phyloP scores from a whole-genome alignment of 164 flowering plant species.

The Magnolia sinica region DNA sequence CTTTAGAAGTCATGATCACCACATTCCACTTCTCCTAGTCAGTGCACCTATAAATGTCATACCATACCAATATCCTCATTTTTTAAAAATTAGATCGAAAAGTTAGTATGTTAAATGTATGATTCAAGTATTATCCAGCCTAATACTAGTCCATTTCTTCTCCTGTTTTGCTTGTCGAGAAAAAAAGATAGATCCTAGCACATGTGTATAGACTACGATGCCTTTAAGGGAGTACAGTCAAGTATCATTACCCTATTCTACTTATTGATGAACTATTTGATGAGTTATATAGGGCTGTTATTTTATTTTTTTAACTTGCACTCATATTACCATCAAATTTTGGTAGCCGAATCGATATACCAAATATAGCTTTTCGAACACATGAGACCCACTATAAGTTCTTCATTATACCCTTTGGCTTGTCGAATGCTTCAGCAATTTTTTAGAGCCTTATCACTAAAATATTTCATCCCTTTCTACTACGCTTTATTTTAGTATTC shows the following conservation, averaged over 20 bases:
- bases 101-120: neutral
- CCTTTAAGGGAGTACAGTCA: neutral
- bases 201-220: neutral
- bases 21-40: neutral
- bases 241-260: neutral
- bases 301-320: neutral
- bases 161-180: neutral
- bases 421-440: neutral
- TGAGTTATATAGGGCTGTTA: neutral
- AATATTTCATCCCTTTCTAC: neutral
- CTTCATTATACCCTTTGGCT: neutral
- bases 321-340: neutral
- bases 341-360: neutral
- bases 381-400: neutral
- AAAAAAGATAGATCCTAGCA: neutral
- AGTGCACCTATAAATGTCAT: neutral
- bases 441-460: neutral
- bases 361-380: neutral
- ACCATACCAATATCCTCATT: slow-evolving; percentile 5
- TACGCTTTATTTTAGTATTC: neutral
- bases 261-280: neutral
- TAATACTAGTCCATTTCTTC: neutral
- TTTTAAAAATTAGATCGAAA: neutral
- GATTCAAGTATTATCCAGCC: neutral
- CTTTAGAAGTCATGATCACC: neutral